Evolutionary conservation across 495 filamentous ascomycete genomes (phyloP), one percentile per base, ranked within the genome.

Genomic region (Aspergillus coremiiformis): DNA sequence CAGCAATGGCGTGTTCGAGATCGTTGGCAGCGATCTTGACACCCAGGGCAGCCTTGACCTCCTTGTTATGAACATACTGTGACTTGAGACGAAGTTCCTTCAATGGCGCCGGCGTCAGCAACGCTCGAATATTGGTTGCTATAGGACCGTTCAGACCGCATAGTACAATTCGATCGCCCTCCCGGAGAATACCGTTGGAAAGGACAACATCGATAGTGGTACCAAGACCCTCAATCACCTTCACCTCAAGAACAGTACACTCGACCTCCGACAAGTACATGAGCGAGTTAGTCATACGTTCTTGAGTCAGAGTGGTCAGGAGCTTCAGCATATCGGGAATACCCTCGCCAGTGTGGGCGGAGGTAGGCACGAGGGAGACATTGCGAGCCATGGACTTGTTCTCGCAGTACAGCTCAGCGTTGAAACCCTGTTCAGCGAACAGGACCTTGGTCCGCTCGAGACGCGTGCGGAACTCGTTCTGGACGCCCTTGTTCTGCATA

Each of bases 181-280:
- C 94, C 44, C 84, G 80, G 30, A 99, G 80, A 45, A 96, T 84
- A 79, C 94, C 94, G 75, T 99, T 99, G 29, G 87, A 93, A 41
- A 99, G 75, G 56, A 99, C 83, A 53, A 99, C 94, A 67, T 99
- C 94, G 62, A 99, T 99, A 42, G 94, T 99, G 63, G 95, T 97
- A 65, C 94, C 94, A 51, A 97, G 85, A 67, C 94, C 94, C 67
- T 99, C 94, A 52, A 99, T 96, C 17, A 93, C 88, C 78, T 99
- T 99, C 60, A 99, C 94, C 73, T 99, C 94, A 26, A 99, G 82
- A 39, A 99, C 92, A 5, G 94, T 99, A 68, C 88, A 92, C 71
- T 99, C 90, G 22, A 99, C 89, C 71, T 96, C 91, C 10, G 90
- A 93, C 39, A 97, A 78, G 68, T 97, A 99, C 94, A 99, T 99